phyloP scores from a whole-genome alignment of 1,139 yeast genomes.

The Suhomyces yuchorum region DNA sequence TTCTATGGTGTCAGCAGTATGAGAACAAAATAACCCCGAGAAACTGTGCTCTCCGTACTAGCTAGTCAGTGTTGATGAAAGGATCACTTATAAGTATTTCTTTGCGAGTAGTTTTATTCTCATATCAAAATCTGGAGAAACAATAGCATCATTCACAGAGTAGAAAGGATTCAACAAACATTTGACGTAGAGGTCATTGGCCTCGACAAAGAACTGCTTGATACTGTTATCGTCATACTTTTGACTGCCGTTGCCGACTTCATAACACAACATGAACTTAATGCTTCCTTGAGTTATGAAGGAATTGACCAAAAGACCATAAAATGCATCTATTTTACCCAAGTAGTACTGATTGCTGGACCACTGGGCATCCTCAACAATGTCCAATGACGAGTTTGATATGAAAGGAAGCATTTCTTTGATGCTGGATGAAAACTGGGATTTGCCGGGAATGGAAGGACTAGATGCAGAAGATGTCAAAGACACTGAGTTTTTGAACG shows the following conservation, averaged over 20 bases:
- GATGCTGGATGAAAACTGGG: constrained; percentile 69
- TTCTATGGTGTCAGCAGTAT: no score
- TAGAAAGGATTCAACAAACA: constrained; percentile 87
- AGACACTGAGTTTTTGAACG: constrained; percentile 47
- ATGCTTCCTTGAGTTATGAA: constrained; percentile 87
- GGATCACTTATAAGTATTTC: constrained; percentile 57
- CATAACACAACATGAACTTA: constrained; percentile 79
- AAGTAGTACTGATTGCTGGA: constrained; percentile 62
- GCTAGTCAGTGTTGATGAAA: no score
- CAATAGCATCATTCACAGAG: constrained; percentile 70
- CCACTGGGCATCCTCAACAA: constrained; percentile 91
- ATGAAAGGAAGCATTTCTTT: constrained; percentile 85
- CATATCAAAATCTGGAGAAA: constrained; percentile 73
- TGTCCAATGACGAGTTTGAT: constrained; percentile 83
- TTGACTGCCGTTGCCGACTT: constrained; percentile 28
- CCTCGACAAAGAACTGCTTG: constrained; percentile 79
- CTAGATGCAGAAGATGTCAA: constrained; percentile 3
- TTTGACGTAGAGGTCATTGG: constrained; percentile 86
- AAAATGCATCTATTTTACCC: constrained; percentile 82
- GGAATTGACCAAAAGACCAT: constrained; percentile 78
- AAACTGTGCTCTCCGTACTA: no score
- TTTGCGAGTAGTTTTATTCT: constrained; percentile 72
- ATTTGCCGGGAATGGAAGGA: constrained; percentile 52
- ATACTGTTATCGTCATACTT: constrained; percentile 70
- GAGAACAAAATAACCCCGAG: no score